Conservation (phyloP, 345 rosid species). For the Hibiscus tridactylites region DNA sequence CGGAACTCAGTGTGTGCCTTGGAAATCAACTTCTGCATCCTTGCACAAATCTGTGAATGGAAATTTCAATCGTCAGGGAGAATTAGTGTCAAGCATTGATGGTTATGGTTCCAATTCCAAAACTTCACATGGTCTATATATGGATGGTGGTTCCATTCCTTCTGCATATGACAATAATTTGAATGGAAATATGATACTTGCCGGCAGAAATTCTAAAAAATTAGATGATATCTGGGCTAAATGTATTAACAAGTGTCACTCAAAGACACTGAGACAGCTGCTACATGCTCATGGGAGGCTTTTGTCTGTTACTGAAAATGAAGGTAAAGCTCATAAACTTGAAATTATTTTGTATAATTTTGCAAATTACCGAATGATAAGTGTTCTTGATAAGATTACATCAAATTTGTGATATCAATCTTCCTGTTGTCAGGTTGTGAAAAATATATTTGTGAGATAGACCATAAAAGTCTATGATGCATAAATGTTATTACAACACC, state of each 20-base stretch:
- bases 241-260: slow-evolving; percentile 85
- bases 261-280: slow-evolving; percentile 76
- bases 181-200: slow-evolving; percentile 33
- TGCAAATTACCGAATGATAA: background rate
- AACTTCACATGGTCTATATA: slow-evolving; percentile 30
- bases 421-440: background rate
- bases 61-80: slow-evolving; percentile 32
- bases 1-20: slow-evolving; percentile 36
- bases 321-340: slow-evolving; percentile 41
- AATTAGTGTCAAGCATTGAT: slow-evolving; percentile 25
- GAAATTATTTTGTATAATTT: background rate
- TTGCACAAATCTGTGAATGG: slow-evolving; percentile 36
- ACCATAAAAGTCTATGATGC: background rate
- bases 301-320: slow-evolving; percentile 68
- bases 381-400: background rate
- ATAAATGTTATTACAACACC: background rate
- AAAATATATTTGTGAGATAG: background rate
- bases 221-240: slow-evolving; percentile 64
- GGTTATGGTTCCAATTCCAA: slow-evolving; percentile 34
- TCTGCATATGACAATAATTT: slow-evolving; percentile 32
- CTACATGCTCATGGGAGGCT: slow-evolving; percentile 73
- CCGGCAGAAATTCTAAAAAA: slow-evolving; percentile 47
- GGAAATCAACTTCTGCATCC: slow-evolving; percentile 47
- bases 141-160: slow-evolving; percentile 27
- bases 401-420: background rate